A percentile compares a stretch with the other conserved stretches of the same genome.
phyloP scores from a whole-genome alignment of 2,329 filamentous ascomycete genomes.

The Colletotrichum sansevieriae region DNA sequence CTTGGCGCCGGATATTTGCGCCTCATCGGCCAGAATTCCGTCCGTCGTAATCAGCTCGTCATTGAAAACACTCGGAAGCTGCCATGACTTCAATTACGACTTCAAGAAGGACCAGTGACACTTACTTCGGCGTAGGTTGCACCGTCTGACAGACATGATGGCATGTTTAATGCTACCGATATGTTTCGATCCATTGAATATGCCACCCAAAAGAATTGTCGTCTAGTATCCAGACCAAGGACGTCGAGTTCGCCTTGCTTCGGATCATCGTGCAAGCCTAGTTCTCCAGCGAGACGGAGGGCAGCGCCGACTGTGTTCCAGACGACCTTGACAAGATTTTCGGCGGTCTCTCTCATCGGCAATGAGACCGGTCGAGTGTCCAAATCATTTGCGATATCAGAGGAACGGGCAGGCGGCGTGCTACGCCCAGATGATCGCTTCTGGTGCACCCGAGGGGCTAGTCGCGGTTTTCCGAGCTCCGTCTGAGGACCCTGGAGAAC shows the following conservation, averaged over 20 bases:
- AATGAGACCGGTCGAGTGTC: neutral
- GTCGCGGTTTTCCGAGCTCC: neutral
- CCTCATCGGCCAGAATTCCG: neutral
- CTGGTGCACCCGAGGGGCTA: neutral
- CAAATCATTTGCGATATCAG: neutral
- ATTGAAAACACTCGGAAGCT: neutral
- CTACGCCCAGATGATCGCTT: neutral
- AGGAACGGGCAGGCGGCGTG: neutral
- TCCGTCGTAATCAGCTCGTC: neutral
- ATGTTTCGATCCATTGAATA: constrained; percentile 5
- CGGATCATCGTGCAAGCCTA: constrained; percentile 10
- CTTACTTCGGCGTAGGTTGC: neutral
- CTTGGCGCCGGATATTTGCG: neutral
- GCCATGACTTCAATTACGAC: neutral
- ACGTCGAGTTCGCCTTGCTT: neutral
- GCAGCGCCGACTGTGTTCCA: constrained; percentile 15
- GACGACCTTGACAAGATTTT: constrained; percentile 14
- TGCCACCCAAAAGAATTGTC: neutral
- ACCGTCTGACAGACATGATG: constrained; percentile 4
- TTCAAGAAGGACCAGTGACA: neutral
- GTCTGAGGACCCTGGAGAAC: constrained; percentile 1
- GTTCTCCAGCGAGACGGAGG: neutral
- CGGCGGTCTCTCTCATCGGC: neutral
- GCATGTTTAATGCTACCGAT: constrained; percentile 8
- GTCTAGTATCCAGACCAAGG: constrained; percentile 2